A percentile compares a stretch with the other conserved stretches of the same genome.
Conservation (phyloP, 495 filamentous ascomycete species). For the Lasiosphaeria hispida region DNA sequence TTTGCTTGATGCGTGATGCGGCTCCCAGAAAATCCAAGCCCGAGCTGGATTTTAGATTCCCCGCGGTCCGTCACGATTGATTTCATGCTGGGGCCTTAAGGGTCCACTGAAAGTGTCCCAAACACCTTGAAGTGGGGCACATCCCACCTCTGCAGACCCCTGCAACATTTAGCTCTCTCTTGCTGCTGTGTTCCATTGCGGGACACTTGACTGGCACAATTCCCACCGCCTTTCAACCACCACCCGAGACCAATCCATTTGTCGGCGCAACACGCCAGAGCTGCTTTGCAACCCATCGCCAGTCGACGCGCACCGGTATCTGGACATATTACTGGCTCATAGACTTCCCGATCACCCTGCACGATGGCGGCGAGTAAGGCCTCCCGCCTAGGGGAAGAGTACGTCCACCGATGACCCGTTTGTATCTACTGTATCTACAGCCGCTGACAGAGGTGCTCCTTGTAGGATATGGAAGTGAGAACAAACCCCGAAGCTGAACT, state of each 20-base stretch:
- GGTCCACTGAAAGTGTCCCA: neutral
- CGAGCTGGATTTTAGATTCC: slow-evolving; percentile 31
- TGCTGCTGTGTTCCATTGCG: neutral
- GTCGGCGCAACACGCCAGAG: too few relatives aligned
- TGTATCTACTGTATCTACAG: slow-evolving; percentile 5
- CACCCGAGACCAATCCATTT: too few relatives aligned
- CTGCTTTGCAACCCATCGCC: too few relatives aligned
- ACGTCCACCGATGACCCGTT: slow-evolving; percentile 39
- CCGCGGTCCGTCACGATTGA: slow-evolving; percentile 24
- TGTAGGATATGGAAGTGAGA: slow-evolving; percentile 96
- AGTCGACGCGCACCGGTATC: too few relatives aligned
- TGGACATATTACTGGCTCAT: neutral
- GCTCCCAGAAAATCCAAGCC: too few relatives aligned
- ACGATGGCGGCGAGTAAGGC: slow-evolving; percentile 83
- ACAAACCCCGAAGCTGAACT: neutral
- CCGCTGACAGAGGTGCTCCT: neutral
- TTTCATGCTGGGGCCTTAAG: neutral
- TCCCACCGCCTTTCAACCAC: slow-evolving; percentile 21
- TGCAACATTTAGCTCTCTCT: neutral
- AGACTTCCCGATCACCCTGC: neutral
- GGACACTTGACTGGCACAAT: slow-evolving; percentile 10
- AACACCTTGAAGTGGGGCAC: neutral
- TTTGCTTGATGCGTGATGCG: too few relatives aligned
- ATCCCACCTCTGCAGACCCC: too few relatives aligned
- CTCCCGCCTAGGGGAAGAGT: slow-evolving; percentile 96